These are phyloP conservation scores for Penicillium riverlandense DNA, from an alignment of 495 filamentous ascomycete species.

Conservation along the genomic window DNA sequence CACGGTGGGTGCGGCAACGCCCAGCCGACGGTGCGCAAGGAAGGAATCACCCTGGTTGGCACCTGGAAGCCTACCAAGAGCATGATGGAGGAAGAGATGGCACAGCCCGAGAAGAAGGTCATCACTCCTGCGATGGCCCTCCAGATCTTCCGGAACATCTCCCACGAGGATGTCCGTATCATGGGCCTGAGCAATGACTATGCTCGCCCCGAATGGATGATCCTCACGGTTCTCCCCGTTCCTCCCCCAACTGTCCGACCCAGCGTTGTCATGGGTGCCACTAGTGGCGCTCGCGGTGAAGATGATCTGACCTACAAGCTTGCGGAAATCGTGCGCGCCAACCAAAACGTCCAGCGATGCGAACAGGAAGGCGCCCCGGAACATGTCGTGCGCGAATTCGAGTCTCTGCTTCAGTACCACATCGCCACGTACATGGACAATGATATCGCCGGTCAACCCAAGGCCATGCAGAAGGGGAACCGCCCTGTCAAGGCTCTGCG, in stretches of 20 bases:
- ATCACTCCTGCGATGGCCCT: conserved; percentile 81
- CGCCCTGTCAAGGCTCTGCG: conserved; percentile 94
- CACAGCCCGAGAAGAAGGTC: conserved; percentile 70
- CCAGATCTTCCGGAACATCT: conserved; percentile 77
- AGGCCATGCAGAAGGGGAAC: conserved; percentile 93
- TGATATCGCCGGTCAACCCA: conserved; percentile 91
- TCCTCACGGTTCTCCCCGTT: conserved; percentile 89
- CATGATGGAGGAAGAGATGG: conserved; percentile 55
- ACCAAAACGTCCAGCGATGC: conserved; percentile 84
- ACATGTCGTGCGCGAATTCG: conserved; percentile 84
- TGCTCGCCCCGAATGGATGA: conserved; percentile 96
- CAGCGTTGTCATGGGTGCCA: conserved; percentile 85
- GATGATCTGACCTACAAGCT: conserved; percentile 99
- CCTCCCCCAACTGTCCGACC: conserved; percentile 93
- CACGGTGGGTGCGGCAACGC: conserved; percentile 93
- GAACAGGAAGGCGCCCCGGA: conserved; percentile 82
- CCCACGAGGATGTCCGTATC: conserved; percentile 68
- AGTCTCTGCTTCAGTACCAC: conserved; percentile 91
- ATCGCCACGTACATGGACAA: conserved; percentile 99
- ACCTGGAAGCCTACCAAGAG: conserved; percentile 71
- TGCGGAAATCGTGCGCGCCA: conserved; percentile 95
- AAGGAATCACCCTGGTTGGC: conserved; percentile 74
- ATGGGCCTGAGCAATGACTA: conserved; percentile 91
- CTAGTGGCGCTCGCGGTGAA: conserved; percentile 82
- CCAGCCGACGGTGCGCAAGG: conserved; percentile 78